Evolutionary conservation across 2,329 filamentous ascomycete species (phyloP).

Genomic region (Diaporthe citrichinensis): DNA sequence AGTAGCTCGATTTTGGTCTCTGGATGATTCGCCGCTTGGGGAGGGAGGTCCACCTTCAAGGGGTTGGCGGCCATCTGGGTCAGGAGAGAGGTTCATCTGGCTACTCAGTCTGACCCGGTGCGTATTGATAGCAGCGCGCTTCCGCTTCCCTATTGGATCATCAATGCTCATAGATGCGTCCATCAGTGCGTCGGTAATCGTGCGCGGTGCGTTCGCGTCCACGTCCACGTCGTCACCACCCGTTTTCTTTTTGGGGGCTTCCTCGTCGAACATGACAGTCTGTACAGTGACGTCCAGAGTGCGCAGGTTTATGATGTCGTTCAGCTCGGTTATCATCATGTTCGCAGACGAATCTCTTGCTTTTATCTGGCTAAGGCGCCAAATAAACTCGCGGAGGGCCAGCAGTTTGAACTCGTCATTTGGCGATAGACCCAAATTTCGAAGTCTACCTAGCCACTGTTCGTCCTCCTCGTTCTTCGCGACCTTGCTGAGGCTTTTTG

Average conservation of each 20-base stretch:
- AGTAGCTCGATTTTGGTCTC: constrained; percentile 40
- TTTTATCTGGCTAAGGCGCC: constrained; percentile 83
- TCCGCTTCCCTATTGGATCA: constrained; percentile 70
- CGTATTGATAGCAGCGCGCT: constrained; percentile 65
- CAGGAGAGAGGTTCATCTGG: constrained; percentile 54
- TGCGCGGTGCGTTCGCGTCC: constrained; percentile 70
- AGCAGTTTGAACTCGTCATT: constrained; percentile 95
- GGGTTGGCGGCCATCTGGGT: constrained; percentile 53
- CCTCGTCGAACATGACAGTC: constrained; percentile 93
- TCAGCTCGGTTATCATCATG: constrained; percentile 63
- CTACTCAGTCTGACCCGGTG: constrained; percentile 62
- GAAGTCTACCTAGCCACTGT: constrained; percentile 87
- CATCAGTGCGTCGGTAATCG: constrained; percentile 89
- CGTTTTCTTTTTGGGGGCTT: constrained; percentile 63
- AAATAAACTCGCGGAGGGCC: constrained; percentile 90
- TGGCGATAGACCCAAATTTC: constrained; percentile 83
- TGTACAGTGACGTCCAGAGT: constrained; percentile 84
- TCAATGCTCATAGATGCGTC: constrained; percentile 94
- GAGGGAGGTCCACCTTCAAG: constrained; percentile 47
- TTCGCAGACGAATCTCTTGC: constrained; percentile 62
- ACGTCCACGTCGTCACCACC: constrained; percentile 52
- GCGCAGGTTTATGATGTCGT: constrained; percentile 81
- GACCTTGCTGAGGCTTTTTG: constrained; percentile 72
- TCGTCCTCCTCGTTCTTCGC: constrained; percentile 93
- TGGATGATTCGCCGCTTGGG: constrained; percentile 41